Conservation (phyloP, 2,329 filamentous ascomycete genomes). For the Volutella citrinella region DNA sequence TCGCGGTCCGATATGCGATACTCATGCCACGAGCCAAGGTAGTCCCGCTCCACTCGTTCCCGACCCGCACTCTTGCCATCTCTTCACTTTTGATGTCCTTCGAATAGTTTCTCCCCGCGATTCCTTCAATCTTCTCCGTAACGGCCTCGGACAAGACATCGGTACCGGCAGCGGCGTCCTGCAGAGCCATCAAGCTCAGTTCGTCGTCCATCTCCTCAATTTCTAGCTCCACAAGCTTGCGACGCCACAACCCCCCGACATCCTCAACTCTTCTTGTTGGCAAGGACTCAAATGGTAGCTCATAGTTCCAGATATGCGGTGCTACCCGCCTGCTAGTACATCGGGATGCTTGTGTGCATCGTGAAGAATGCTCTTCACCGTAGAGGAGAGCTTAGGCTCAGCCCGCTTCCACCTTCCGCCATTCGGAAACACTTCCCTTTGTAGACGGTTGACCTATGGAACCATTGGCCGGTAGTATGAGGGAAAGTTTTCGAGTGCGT, state of each 20-base stretch:
- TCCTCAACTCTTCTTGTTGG: no score
- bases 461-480: conserved; percentile 27
- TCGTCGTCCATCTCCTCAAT: conserved; percentile 22
- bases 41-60: conserved; percentile 6
- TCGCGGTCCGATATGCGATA: conserved; percentile 6
- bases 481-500: conserved; percentile 20
- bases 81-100: conserved; percentile 2
- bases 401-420: conserved; percentile 17
- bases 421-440: conserved; percentile 28
- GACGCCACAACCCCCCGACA: no score
- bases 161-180: conserved; percentile 5
- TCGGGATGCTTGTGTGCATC: conserved; percentile 6
- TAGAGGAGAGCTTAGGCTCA: conserved; percentile 5
- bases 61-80: conserved; percentile 5
- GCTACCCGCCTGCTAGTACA: conserved; percentile 4
- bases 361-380: conserved; percentile 7
- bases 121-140: conserved; percentile 2
- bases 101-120: conserved; percentile 5
- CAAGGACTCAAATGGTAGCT: background rate
- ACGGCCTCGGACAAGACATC: conserved; percentile 9
- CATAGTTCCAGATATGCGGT: background rate
- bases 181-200: conserved; percentile 16
- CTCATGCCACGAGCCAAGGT: background rate
- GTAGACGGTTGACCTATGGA: conserved; percentile 31
- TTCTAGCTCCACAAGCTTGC: conserved; percentile 15